These are phyloP conservation scores for Isabelozyma gotoi DNA, from an alignment of 805 yeast genomes.

Conservation along the genomic window DNA sequence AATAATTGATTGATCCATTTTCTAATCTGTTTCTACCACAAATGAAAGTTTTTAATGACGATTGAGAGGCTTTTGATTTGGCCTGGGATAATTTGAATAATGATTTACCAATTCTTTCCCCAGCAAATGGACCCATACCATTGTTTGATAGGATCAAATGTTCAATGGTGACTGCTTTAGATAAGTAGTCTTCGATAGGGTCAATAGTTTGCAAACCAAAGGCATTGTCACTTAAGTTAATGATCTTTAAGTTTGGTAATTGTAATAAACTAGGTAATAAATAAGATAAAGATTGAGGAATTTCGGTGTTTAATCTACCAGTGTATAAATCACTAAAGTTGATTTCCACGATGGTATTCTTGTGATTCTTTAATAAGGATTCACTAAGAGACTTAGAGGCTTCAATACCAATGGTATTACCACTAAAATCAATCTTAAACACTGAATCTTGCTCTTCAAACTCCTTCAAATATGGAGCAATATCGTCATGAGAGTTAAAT, in stretches of 20 bases:
- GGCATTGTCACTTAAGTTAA: conserved; percentile 92
- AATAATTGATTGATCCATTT: conserved; percentile 84
- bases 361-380: conserved; percentile 42
- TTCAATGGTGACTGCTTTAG: conserved; percentile 74
- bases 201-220: conserved; percentile 94
- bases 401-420: conserved; percentile 92
- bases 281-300: conserved; percentile 75
- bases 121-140: conserved; percentile 98
- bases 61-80: conserved; percentile 50
- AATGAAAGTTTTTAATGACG: conserved; percentile 74
- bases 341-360: conserved; percentile 58
- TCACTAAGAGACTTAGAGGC: conserved; percentile 75
- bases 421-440: conserved; percentile 75
- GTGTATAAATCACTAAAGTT: conserved; percentile 93
- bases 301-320: conserved; percentile 91
- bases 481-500: conserved; percentile 70
- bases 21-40: conserved; percentile 98
- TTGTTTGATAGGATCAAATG: conserved; percentile 90
- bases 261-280: conserved; percentile 72
- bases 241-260: conserved; percentile 65
- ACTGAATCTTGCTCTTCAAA: conserved; percentile 38
- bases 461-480: conserved; percentile 65
- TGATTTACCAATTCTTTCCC: conserved; percentile 89
- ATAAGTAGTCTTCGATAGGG: conserved; percentile 75
- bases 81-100: conserved; percentile 67